phyloP scores from a whole-genome alignment of 495 filamentous ascomycete species.

The Talaromyces liani region DNA sequence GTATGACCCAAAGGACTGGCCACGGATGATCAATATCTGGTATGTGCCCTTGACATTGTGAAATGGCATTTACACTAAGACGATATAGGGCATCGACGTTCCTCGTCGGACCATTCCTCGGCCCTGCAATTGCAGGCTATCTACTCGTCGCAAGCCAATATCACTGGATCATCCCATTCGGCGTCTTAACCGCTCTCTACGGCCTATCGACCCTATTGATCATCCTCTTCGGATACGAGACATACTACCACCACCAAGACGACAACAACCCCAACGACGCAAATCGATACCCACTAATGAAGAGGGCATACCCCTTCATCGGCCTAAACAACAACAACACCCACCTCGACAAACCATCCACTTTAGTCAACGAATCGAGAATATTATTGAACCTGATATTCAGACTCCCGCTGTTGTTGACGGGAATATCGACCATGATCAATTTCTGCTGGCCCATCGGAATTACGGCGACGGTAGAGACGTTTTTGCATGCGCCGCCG shows the following conservation, averaged over 20 bases:
- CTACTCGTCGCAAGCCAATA: conserved; percentile 21
- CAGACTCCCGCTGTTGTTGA: conserved; percentile 21
- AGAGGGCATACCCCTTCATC: conserved; percentile 31
- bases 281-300: neutral
- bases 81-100: conserved; percentile 31
- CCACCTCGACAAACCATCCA: conserved; percentile 16
- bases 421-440: conserved; percentile 23
- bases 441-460: conserved; percentile 35
- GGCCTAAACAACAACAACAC: conserved; percentile 35
- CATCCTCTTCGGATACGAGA: conserved; percentile 40
- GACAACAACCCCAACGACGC: neutral
- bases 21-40: conserved; percentile 44
- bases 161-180: conserved; percentile 38
- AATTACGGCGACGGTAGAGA: conserved; percentile 32
- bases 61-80: neutral
- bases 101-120: conserved; percentile 37
- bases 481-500: conserved; percentile 28
- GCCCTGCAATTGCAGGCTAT: conserved; percentile 37
- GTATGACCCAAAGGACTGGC: conserved; percentile 38
- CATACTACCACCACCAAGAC: conserved; percentile 30
- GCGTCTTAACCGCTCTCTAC: conserved; percentile 38
- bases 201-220: conserved; percentile 34
- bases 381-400: conserved; percentile 26
- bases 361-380: conserved; percentile 17
- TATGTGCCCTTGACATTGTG: too few relatives aligned